phyloP scores from a whole-genome alignment of 1,139 yeast species.

The Saccharomycopsis hybrid region DNA sequence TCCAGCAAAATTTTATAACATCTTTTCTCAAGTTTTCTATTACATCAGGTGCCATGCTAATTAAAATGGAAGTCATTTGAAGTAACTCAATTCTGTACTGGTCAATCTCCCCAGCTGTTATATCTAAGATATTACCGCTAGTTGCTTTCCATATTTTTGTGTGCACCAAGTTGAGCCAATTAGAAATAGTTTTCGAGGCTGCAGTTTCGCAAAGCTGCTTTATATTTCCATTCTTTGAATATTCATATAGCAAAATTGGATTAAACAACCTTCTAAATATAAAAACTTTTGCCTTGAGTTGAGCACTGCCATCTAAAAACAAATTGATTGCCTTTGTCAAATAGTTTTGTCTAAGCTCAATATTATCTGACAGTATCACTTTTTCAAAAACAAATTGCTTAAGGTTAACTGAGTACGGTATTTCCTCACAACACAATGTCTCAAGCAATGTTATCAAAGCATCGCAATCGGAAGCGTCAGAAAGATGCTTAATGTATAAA shows the following conservation, averaged over 20 bases:
- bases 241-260: conserved; percentile 60
- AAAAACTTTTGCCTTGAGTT: conserved; percentile 53
- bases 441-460: conserved; percentile 45
- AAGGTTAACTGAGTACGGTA: conserved; percentile 42
- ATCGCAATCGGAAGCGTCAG: conserved; percentile 32
- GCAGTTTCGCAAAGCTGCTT: conserved; percentile 36
- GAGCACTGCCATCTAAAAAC: conserved; percentile 32
- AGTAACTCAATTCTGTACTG: conserved; percentile 69
- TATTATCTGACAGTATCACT: conserved; percentile 48
- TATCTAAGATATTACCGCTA: conserved; percentile 47
- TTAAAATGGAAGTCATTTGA: conserved; percentile 72
- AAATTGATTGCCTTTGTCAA: conserved; percentile 48
- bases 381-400: conserved; percentile 53
- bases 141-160: conserved; percentile 64
- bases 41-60: conserved; percentile 59
- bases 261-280: conserved; percentile 60
- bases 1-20: conserved; percentile 92
- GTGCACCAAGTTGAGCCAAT: conserved; percentile 62
- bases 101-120: conserved; percentile 67
- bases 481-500: conserved; percentile 45
- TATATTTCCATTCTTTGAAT: conserved; percentile 44
- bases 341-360: conserved; percentile 42
- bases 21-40: conserved; percentile 72
- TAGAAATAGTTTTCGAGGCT: conserved; percentile 30
- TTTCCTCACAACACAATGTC: conserved; percentile 37